Evolutionary conservation across 768 basidiomycete species (phyloP).

Genomic region (Hygrophorus russula): DNA sequence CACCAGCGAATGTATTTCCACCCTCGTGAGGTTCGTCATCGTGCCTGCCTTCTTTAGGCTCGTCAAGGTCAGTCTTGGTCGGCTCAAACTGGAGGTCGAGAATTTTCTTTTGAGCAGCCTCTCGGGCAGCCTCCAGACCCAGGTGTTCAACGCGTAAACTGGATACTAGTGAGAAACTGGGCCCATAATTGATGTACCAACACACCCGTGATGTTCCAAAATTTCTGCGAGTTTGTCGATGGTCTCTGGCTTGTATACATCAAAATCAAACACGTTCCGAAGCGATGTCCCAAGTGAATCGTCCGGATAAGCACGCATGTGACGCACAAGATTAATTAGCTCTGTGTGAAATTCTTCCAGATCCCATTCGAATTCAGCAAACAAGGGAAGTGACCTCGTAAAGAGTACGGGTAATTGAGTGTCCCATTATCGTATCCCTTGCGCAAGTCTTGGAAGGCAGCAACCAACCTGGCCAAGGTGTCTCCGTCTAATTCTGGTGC

Average conservation of each 20-base stretch:
- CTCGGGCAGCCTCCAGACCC: slow-evolving; percentile 48
- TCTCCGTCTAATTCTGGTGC: slow-evolving; percentile 50
- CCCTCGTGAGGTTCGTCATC: slow-evolving; percentile 48
- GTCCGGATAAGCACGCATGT: slow-evolving; percentile 48
- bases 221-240: slow-evolving; percentile 50
- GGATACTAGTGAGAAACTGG: neutral
- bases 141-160: slow-evolving; percentile 43
- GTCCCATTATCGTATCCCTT: slow-evolving; percentile 44
- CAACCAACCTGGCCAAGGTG: slow-evolving; percentile 43
- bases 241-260: slow-evolving; percentile 55
- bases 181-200: neutral
- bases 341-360: slow-evolving; percentile 22
- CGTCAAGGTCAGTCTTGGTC: slow-evolving; percentile 33
- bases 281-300: slow-evolving; percentile 49
- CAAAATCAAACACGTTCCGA: slow-evolving; percentile 61
- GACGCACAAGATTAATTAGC: slow-evolving; percentile 53
- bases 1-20: slow-evolving; percentile 57
- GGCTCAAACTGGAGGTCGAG: slow-evolving; percentile 50
- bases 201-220: slow-evolving; percentile 48
- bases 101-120: slow-evolving; percentile 38
- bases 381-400: slow-evolving; percentile 34
- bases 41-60: slow-evolving; percentile 53
- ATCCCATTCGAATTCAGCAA: neutral
- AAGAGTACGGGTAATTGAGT: slow-evolving; percentile 56
- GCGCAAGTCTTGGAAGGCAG: slow-evolving; percentile 53